Evolutionary conservation across 352 stramenopile species (phyloP).

Genomic region (Lagenidium giganteum): DNA sequence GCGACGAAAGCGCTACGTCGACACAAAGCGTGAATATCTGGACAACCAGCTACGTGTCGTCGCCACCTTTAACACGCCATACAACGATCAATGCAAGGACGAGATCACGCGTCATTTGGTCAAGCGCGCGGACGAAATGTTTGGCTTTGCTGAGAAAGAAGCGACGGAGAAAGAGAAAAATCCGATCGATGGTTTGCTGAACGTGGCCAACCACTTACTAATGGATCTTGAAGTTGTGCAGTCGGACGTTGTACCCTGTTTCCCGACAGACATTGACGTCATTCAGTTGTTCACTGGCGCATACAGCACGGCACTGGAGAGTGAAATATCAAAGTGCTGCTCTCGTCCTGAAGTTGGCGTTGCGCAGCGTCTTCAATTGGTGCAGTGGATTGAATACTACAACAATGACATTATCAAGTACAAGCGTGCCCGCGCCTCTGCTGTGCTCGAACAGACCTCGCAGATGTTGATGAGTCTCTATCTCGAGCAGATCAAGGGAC

Average conservation of each 20-base stretch:
- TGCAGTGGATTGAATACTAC: slow-evolving; percentile 79
- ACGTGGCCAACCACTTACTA: slow-evolving; percentile 7
- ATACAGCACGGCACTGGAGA: slow-evolving; percentile 51
- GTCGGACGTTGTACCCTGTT: slow-evolving; percentile 23
- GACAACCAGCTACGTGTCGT: slow-evolving; percentile 6
- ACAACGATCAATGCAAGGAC: slow-evolving; percentile 3
- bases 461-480: slow-evolving; percentile 58
- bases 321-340: slow-evolving; percentile 39
- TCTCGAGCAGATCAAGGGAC: slow-evolving; percentile 47
- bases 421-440: slow-evolving; percentile 44
- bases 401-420: slow-evolving; percentile 71
- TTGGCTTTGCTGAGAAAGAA: slow-evolving; percentile 2
- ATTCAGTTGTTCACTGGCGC: slow-evolving; percentile 49
- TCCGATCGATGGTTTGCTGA: slow-evolving; percentile 10
- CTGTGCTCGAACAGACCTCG: slow-evolving; percentile 38
- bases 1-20: slow-evolving; percentile 9
- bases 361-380: slow-evolving; percentile 53
- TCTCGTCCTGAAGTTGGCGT: slow-evolving; percentile 39
- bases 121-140: slow-evolving; percentile 7
- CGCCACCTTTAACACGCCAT: slow-evolving; percentile 1
- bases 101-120: slow-evolving; percentile 3
- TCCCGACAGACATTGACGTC: slow-evolving; percentile 53
- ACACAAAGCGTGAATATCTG: slow-evolving; percentile 6
- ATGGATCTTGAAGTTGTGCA: slow-evolving; percentile 16
- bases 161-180: slow-evolving; percentile 8